Conservation (phyloP, 768 basidiomycete species). For the Terana coerulea region DNA sequence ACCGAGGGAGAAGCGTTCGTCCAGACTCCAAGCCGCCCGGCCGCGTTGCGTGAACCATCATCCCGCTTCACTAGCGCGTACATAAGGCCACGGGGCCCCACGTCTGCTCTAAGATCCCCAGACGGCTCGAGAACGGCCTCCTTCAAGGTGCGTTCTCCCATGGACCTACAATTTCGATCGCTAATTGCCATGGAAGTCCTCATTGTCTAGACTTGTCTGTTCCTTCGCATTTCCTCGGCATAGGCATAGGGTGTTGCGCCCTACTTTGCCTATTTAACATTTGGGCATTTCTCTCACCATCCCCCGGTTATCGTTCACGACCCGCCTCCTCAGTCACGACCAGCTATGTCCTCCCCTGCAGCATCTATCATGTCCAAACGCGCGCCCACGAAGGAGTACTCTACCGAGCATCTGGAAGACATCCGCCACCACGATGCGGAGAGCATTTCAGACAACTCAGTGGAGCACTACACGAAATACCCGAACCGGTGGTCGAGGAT, state of each 20-base stretch:
- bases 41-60: neutral
- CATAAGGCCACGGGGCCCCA: neutral
- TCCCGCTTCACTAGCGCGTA: too few species aligned
- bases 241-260: neutral
- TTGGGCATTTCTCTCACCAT: neutral
- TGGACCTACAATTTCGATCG: neutral
- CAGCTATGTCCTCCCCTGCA: slow-evolving; percentile 1
- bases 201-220: neutral
- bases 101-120: neutral
- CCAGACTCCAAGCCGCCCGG: neutral
- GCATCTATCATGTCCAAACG: neutral
- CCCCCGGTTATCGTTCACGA: slow-evolving; percentile 3
- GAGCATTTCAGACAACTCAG: neutral
- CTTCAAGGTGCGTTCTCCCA: neutral
- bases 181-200: neutral
- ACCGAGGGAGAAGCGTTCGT: too few species aligned
- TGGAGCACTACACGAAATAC: slow-evolving; percentile 33
- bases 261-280: neutral
- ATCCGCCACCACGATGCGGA: neutral
- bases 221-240: neutral
- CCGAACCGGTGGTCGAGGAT: slow-evolving; percentile 55
- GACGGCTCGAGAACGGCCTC: neutral
- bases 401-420: slow-evolving; percentile 1
- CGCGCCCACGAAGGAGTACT: slow-evolving; percentile 1
- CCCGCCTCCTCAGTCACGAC: neutral